phyloP scores from a whole-genome alignment of 1,284 basidiomycete genomes.

The Mycena citricolor region DNA sequence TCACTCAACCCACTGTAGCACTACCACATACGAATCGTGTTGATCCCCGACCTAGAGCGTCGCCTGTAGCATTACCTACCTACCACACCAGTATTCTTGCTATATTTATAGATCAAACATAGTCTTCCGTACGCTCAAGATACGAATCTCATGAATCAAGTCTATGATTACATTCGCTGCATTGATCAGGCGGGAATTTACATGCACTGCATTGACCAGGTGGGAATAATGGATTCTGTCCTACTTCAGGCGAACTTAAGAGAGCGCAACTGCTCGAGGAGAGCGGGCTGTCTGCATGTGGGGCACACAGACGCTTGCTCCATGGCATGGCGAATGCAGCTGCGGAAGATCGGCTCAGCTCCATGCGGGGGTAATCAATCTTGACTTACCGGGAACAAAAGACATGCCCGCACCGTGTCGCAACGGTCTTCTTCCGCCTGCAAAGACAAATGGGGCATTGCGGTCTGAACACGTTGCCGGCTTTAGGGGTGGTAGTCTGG shows the following conservation, averaged over 20 bases:
- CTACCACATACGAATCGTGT: no score
- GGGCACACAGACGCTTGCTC: slow-evolving; percentile 14
- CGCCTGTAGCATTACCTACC: no score
- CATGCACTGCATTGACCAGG: no score
- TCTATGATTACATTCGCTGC: no score
- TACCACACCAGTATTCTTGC: no score
- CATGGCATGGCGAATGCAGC: slow-evolving; percentile 17
- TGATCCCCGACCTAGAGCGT: no score
- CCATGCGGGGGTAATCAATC: background rate
- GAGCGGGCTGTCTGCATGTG: slow-evolving; percentile 16
- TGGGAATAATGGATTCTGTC: no score
- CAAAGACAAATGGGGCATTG: slow-evolving; percentile 22
- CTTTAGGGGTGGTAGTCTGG: slow-evolving; percentile 5
- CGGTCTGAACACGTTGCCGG: slow-evolving; percentile 6
- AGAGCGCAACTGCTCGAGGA: slow-evolving; percentile 10
- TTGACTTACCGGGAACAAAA: slow-evolving; percentile 21
- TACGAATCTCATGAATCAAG: no score
- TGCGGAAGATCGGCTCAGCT: background rate
- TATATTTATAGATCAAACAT: no score
- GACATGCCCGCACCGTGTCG: slow-evolving; percentile 23
- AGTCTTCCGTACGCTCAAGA: no score
- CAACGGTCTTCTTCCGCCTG: slow-evolving; percentile 10
- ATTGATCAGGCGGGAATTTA: no score
- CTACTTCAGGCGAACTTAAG: no score
- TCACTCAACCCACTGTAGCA: slow-evolving; percentile 19